Percentiles rank a stretch among this genome's conserved stretches.
Evolutionary conservation across 306 rosid genomes (phyloP).

Genomic region (Lupinus albus): DNA sequence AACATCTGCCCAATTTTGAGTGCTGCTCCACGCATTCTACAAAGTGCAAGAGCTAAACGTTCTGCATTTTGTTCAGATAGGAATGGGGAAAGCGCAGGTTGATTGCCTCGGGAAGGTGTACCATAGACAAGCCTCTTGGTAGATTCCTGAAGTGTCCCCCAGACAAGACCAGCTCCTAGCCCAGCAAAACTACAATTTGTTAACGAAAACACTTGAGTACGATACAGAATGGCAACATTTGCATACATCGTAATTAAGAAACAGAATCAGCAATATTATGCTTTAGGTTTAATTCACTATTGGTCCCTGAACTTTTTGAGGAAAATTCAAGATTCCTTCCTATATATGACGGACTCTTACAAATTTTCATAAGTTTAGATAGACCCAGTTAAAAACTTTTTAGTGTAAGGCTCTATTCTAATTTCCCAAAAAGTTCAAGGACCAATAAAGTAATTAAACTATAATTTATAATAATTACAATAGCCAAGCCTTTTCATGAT

Average conservation of each 20-base stretch:
- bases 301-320: too few species aligned
- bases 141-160: slow-evolving; percentile 96
- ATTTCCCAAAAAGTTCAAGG: too few species aligned
- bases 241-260: background rate
- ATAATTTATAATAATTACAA: too few species aligned
- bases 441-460: too few species aligned
- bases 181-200: slow-evolving; percentile 73
- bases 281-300: too few species aligned
- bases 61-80: slow-evolving; percentile 81
- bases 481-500: too few species aligned
- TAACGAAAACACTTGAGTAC: slow-evolving; percentile 3
- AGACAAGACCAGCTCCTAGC: slow-evolving; percentile 88
- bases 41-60: slow-evolving; percentile 83
- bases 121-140: slow-evolving; percentile 85
- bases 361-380: too few species aligned
- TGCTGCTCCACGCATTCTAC: slow-evolving; percentile 97
- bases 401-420: too few species aligned
- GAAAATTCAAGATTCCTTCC: too few species aligned
- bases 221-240: background rate
- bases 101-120: slow-evolving; percentile 48
- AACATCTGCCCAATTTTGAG: slow-evolving; percentile 95
- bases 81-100: slow-evolving; percentile 64
- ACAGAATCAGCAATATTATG: background rate
- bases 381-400: too few species aligned
- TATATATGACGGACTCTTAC: too few species aligned